These are phyloP conservation scores for Alliaria petiolata DNA, from an alignment of 345 rosid genomes.

Conservation along the genomic window DNA sequence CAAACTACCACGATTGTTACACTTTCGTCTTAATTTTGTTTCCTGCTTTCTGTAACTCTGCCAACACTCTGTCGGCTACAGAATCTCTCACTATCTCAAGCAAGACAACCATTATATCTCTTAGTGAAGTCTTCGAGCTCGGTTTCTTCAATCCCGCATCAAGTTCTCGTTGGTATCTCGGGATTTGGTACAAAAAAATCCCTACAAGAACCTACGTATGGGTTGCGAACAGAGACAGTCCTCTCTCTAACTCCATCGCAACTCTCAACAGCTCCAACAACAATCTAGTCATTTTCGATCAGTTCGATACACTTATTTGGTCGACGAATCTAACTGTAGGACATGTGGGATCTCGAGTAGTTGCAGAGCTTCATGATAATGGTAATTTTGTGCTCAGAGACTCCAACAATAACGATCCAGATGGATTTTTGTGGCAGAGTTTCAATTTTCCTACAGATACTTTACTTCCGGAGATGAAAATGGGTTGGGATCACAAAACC, in stretches of 20 bases:
- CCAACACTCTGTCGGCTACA: background rate
- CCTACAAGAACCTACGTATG: background rate
- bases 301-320: background rate
- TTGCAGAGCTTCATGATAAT: background rate
- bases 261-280: background rate
- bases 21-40: too few species aligned
- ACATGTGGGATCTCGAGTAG: background rate
- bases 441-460: background rate
- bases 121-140: too few species aligned
- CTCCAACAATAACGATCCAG: background rate
- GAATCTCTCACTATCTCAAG: too few species aligned
- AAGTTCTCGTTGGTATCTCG: background rate
- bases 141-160: too few species aligned
- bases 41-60: background rate
- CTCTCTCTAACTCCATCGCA: background rate
- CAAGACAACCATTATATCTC: too few species aligned
- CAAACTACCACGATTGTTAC: background rate
- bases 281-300: background rate
- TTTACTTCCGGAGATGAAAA: background rate
- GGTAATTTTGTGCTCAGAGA: background rate
- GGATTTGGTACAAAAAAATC: background rate
- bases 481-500: background rate
- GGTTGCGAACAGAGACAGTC: background rate
- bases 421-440: background rate
- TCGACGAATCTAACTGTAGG: background rate